Evolutionary conservation across 495 filamentous ascomycete genomes (phyloP).

Genomic region (Daldinia childiae): DNA sequence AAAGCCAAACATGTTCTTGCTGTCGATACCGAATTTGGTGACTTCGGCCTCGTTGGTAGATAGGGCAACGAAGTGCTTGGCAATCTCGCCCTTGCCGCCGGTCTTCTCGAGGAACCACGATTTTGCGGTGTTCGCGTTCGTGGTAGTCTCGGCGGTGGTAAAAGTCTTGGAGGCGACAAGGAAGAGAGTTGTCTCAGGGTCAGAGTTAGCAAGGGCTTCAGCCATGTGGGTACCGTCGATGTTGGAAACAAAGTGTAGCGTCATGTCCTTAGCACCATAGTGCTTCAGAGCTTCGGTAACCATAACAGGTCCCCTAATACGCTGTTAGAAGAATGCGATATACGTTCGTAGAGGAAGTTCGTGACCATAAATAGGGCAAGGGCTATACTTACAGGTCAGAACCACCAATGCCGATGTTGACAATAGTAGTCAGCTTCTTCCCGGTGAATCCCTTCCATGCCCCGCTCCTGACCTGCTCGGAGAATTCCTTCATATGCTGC

Average conservation of each 20-base stretch:
- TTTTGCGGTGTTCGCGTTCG: constrained; percentile 97
- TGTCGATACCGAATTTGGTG: constrained; percentile 97
- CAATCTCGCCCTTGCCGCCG: constrained; percentile 81
- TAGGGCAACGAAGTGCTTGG: constrained; percentile 98
- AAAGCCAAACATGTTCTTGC: constrained; percentile 99
- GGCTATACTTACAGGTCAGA: constrained; percentile 83
- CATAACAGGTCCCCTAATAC: constrained; percentile 90
- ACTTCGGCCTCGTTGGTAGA: constrained; percentile 96
- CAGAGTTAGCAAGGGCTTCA: constrained; percentile 85
- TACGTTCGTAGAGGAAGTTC: neutral
- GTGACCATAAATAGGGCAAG: neutral
- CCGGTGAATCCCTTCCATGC: constrained; percentile 99
- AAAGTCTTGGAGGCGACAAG: constrained; percentile 98
- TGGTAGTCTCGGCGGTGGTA: constrained; percentile 95
- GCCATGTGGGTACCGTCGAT: constrained; percentile 98
- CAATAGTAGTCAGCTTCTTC: constrained; percentile 93
- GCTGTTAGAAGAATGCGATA: constrained; percentile 47
- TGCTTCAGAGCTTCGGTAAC: constrained; percentile 96
- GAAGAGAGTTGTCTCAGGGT: constrained; percentile 98
- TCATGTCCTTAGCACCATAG: constrained; percentile 85
- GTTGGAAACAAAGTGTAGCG: constrained; percentile 97
- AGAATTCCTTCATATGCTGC: constrained; percentile 97
- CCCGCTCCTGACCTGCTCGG: constrained; percentile 90
- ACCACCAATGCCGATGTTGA: constrained; percentile 98
- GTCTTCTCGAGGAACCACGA: constrained; percentile 89